Evolutionary conservation across 1,284 basidiomycete species (phyloP).

Genomic region (Grifola frondosa): DNA sequence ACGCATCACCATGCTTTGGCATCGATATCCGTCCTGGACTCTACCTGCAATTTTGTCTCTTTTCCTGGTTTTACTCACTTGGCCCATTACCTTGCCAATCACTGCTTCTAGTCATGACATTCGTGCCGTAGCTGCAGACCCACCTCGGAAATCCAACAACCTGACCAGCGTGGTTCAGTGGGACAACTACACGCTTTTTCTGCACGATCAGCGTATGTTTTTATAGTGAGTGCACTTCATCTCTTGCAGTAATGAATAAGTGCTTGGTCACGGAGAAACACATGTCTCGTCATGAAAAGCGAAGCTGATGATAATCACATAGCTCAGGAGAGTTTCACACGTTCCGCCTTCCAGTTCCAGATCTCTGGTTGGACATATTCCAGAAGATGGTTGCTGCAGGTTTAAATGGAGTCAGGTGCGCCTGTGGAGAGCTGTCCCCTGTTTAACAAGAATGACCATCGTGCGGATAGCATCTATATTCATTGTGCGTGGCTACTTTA

Average conservation of each 20-base stretch:
- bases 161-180: slow-evolving; percentile 31
- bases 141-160: slow-evolving; percentile 29
- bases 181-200: slow-evolving; percentile 33
- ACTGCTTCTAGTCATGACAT: no score
- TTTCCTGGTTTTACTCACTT: slow-evolving; percentile 14
- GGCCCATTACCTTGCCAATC: slow-evolving; percentile 17
- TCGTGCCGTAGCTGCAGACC: slow-evolving; percentile 13
- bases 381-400: slow-evolving; percentile 81
- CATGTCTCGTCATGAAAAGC: no score
- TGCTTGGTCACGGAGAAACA: no score
- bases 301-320: not conserved
- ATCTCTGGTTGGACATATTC: slow-evolving; percentile 79
- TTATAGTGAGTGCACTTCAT: slow-evolving; percentile 42
- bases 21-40: slow-evolving; percentile 17
- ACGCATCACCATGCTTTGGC: slow-evolving; percentile 17
- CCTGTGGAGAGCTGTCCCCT: not conserved
- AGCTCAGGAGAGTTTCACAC: slow-evolving; percentile 81
- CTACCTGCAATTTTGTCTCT: slow-evolving; percentile 13
- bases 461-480: slow-evolving; percentile 55
- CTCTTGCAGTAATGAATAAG: not conserved
- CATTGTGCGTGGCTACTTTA: slow-evolving; percentile 59
- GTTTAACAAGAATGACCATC: not conserved
- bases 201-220: slow-evolving; percentile 38
- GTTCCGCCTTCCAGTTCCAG: slow-evolving; percentile 77
- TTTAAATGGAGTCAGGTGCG: slow-evolving; percentile 60